These are phyloP conservation scores for Sechiopsis laciniata DNA, from an alignment of 306 rosid species.

Conservation along the genomic window DNA sequence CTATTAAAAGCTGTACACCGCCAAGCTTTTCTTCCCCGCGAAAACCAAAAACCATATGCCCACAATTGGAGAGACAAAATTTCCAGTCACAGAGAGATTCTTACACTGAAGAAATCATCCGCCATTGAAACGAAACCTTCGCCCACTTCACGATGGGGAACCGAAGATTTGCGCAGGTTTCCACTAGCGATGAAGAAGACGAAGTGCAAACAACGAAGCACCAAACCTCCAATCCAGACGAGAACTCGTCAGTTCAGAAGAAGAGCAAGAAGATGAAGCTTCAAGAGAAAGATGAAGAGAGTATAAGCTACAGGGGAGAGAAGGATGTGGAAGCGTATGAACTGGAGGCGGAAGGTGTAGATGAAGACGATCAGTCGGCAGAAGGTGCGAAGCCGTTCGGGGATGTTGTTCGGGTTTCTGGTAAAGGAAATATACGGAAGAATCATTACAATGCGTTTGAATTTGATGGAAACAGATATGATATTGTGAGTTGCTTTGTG, in stretches of 20 bases:
- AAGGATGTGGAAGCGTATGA: conserved; percentile 20
- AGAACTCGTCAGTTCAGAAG: conserved; percentile 25
- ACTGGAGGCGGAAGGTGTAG: conserved; percentile 25
- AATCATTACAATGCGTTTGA: conserved; percentile 63
- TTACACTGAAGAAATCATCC: not conserved
- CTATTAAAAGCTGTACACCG: not conserved
- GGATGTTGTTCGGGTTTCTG: conserved; percentile 51
- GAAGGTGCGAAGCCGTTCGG: conserved; percentile 82
- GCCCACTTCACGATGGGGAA: conserved; percentile 45
- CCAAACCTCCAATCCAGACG: conserved; percentile 23
- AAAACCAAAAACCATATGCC: not conserved
- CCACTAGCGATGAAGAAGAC: conserved; percentile 77
- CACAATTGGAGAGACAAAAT: not conserved
- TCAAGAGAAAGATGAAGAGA: conserved; percentile 23
- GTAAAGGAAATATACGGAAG: conserved; percentile 67
- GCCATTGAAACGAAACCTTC: not conserved
- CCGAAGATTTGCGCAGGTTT: conserved; percentile 60
- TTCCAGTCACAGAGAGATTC: not conserved
- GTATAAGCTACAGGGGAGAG: conserved; percentile 2
- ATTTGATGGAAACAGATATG: conserved; percentile 64
- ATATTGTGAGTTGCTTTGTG: conserved; percentile 40
- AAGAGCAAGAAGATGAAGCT: conserved; percentile 50
- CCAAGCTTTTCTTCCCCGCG: not conserved
- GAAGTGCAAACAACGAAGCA: conserved; percentile 30
- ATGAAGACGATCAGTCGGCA: conserved; percentile 39